A percentile compares a stretch with the other conserved stretches of the same genome.
Evolutionary conservation across 2,329 filamentous ascomycete genomes (phyloP).

Genomic region (Colletotrichum ledebouriae): DNA sequence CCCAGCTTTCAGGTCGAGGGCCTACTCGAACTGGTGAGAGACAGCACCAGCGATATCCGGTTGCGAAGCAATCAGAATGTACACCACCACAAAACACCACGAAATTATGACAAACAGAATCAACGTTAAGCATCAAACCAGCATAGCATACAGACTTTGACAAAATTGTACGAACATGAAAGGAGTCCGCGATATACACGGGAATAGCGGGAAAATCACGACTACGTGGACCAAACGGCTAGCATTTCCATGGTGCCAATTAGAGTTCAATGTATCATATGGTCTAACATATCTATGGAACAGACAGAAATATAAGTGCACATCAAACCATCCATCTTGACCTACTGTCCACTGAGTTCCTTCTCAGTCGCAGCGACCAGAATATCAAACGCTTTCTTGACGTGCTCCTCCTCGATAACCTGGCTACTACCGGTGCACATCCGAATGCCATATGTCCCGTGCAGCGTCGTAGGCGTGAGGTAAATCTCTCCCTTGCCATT

Average conservation of each 20-base stretch:
- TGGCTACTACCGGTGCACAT: conserved; percentile 80
- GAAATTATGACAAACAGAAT: conserved; percentile 10
- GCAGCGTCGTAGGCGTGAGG: conserved; percentile 82
- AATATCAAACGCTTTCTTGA: conserved; percentile 80
- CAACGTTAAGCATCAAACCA: conserved; percentile 1
- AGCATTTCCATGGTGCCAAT: neutral
- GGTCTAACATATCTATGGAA: conserved; percentile 6
- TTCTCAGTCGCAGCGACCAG: conserved; percentile 75
- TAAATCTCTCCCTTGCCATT: conserved; percentile 84
- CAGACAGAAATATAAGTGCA: conserved; percentile 42
- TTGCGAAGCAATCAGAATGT: neutral
- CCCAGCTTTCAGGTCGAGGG: conserved; percentile 25
- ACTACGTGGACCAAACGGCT: neutral
- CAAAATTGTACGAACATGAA: neutral
- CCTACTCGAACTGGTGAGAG: conserved; percentile 28
- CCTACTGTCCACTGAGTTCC: conserved; percentile 52
- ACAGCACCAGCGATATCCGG: neutral
- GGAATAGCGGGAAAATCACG: no score
- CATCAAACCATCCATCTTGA: neutral
- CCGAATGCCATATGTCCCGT: conserved; percentile 81
- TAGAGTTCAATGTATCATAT: neutral
- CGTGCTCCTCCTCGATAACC: conserved; percentile 77
- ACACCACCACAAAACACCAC: conserved; percentile 5
- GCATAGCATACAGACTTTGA: conserved; percentile 8
- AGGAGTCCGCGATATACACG: neutral